Evolutionary conservation across 352 stramenopile species (phyloP).

Genomic region (Phytophthora syringae): DNA sequence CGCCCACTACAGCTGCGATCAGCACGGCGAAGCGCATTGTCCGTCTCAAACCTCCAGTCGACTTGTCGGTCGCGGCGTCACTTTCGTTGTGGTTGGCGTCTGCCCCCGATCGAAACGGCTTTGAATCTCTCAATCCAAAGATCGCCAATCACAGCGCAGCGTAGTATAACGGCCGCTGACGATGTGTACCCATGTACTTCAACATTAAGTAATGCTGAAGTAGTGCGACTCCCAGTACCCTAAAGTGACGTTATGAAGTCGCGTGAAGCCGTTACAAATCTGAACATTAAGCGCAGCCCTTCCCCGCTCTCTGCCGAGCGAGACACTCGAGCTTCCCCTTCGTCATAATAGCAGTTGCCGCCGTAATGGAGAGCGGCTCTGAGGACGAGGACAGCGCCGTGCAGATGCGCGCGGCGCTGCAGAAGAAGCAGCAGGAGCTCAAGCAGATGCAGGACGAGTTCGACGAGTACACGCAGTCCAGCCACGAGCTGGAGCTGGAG

Average conservation of each 20-base stretch:
- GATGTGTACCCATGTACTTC: conserved; percentile 15
- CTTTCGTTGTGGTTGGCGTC: conserved; percentile 16
- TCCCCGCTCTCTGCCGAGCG: conserved; percentile 17
- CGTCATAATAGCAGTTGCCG: not conserved
- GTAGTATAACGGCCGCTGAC: conserved; percentile 1
- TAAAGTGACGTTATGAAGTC: conserved; percentile 6
- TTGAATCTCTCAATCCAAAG: conserved; percentile 20
- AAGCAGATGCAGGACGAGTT: conserved; percentile 77
- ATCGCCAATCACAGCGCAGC: conserved; percentile 21
- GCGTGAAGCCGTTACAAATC: not conserved
- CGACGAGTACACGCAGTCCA: conserved; percentile 86
- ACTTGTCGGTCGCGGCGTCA: conserved; percentile 2
- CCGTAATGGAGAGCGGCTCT: conserved; percentile 40
- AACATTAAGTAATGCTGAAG: too few relatives aligned
- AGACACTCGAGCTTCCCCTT: not conserved
- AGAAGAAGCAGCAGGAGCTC: conserved; percentile 65
- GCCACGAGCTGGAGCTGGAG: conserved; percentile 79
- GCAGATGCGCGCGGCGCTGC: conserved; percentile 55
- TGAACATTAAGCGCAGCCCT: conserved; percentile 23
- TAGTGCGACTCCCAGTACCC: too few relatives aligned
- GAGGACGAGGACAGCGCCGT: conserved; percentile 41
- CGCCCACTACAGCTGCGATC: conserved; percentile 22
- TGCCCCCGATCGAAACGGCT: not conserved
- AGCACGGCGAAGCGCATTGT: conserved; percentile 41
- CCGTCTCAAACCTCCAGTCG: not conserved